Base-by-base conservation (phyloP, 2,329 filamentous ascomycete genomes). In the Penicillium thymicola region DNA sequence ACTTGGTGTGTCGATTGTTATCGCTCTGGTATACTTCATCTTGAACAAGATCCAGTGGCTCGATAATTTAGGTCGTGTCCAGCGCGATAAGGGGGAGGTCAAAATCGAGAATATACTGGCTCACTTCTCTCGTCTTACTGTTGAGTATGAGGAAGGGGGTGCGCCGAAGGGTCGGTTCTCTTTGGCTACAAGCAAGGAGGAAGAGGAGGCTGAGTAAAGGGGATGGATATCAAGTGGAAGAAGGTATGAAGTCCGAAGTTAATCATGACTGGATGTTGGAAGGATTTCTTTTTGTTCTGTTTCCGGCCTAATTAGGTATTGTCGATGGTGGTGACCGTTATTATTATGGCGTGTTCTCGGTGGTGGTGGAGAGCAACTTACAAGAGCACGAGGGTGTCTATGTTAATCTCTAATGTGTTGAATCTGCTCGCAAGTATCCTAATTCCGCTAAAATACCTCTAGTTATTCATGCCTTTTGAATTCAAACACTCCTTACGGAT, bases 81-180 rank as follows among this genome's bases (percentile, higher is more conserved):
- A 75, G 67, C 74, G 78, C 30, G 76, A 70, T 60, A 77, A 75
- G 59, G 75, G 77, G 21, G 79, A 81, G 58, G 75, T 79, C 47
- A 75, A 78, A 60, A 78, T 81, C 64, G 79, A 81, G 72, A 81
- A 78, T 62, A 69, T 81, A 53, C 71, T 81, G 37, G 77, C 72
- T 16, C 78, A 81, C 59, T 72, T 81, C 42, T 70, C 78, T 56
- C 78, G 79, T 51, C 67, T 81, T 36, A 77, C 77, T 16, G 60
- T 81, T 48, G 79, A 81, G 65, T 79, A 81, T 59, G 78, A 81
- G 65, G 70, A 73, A 52, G 76, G 77, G 44, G 77, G 77, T 9
- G 71, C 76, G 63, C 71, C 75, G 16, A 74, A 74, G 51, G 74
- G 76, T 23, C 72, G 75, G 28, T 78, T 72, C 69, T 72, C 70